Percentiles rank a stretch among this genome's conserved stretches.
Evolutionary conservation across 1,139 yeast species (phyloP).

Genomic region (Suhomyces bokatorum): DNA sequence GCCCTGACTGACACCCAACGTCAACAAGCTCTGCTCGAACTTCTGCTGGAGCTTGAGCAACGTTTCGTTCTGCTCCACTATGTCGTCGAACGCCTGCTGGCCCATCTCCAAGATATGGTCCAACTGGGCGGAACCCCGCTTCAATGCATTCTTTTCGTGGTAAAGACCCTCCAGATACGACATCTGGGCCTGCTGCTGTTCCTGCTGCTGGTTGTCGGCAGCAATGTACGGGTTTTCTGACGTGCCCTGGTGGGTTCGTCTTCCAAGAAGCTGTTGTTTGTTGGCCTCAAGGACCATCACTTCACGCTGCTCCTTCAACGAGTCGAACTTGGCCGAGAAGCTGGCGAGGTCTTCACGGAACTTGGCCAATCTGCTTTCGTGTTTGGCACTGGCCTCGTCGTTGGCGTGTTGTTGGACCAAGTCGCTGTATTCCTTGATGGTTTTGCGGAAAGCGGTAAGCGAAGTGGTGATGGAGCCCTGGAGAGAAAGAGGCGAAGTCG

Average conservation of each 20-base stretch:
- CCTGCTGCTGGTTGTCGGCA: conserved; percentile 25
- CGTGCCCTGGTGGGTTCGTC: conserved; percentile 38
- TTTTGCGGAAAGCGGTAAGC: conserved; percentile 69
- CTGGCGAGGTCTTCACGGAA: conserved; percentile 62
- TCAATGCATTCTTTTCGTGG: conserved; percentile 65
- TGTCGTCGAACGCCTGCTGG: conserved; percentile 77
- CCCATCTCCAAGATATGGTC: conserved; percentile 93
- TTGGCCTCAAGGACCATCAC: conserved; percentile 52
- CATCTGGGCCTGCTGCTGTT: conserved; percentile 27
- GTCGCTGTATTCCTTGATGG: conserved; percentile 74
- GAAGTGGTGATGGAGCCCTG: conserved; percentile 88
- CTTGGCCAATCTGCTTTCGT: conserved; percentile 58
- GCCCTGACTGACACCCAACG: conserved; percentile 83
- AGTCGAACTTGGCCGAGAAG: conserved; percentile 58
- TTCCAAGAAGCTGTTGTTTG: conserved; percentile 62
- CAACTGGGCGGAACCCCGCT: conserved; percentile 74
- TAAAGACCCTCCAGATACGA: conserved; percentile 65
- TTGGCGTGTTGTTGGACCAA: conserved; percentile 62
- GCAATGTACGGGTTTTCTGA: conserved; percentile 65
- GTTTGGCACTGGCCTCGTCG: conserved; percentile 60
- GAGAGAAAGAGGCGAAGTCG: conserved; percentile 70
- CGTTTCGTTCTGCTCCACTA: conserved; percentile 80
- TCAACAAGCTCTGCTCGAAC: conserved; percentile 68
- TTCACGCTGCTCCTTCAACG: conserved; percentile 66
- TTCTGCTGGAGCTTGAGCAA: conserved; percentile 63